phyloP scores from a whole-genome alignment of 2,329 filamentous ascomycete species.

The Davidsoniella australis region DNA sequence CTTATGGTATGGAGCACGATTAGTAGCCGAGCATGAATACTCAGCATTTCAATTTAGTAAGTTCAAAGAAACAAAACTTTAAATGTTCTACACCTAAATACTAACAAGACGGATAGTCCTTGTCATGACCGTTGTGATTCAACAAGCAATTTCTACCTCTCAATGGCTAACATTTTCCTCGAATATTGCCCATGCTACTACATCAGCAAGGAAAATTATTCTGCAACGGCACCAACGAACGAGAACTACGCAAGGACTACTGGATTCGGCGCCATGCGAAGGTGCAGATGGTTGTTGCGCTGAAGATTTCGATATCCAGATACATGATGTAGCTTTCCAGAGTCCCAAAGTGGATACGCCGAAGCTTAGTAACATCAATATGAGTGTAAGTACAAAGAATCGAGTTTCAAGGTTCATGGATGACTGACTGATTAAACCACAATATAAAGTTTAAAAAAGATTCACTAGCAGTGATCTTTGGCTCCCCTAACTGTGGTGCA shows the following conservation, averaged over 20 bases:
- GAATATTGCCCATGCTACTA: constrained; percentile 42
- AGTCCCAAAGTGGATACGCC: too few relatives aligned
- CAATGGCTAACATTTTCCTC: constrained; percentile 51
- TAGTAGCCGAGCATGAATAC: constrained; percentile 11
- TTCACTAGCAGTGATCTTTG: constrained; percentile 7
- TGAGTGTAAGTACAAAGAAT: neutral
- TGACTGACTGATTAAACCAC: too few relatives aligned
- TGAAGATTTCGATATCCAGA: too few relatives aligned
- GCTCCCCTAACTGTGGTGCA: constrained; percentile 15
- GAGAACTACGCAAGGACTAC: too few relatives aligned
- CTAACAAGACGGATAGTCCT: constrained; percentile 9
- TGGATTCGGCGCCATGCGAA: too few relatives aligned
- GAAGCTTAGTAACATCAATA: too few relatives aligned
- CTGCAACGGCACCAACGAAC: constrained; percentile 1
- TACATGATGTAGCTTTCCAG: too few relatives aligned
- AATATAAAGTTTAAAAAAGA: too few relatives aligned
- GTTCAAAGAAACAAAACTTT: neutral
- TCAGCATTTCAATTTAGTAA: constrained; percentile 12
- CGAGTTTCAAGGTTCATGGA: too few relatives aligned
- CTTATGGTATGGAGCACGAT: constrained; percentile 12
- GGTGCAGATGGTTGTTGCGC: too few relatives aligned
- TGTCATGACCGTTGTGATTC: constrained; percentile 12
- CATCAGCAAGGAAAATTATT: constrained; percentile 39
- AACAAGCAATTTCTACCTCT: constrained; percentile 21
- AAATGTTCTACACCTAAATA: neutral